Evolutionary conservation across 2,329 filamentous ascomycete genomes (phyloP).

Genomic region (Alternaria angustiovoidea): DNA sequence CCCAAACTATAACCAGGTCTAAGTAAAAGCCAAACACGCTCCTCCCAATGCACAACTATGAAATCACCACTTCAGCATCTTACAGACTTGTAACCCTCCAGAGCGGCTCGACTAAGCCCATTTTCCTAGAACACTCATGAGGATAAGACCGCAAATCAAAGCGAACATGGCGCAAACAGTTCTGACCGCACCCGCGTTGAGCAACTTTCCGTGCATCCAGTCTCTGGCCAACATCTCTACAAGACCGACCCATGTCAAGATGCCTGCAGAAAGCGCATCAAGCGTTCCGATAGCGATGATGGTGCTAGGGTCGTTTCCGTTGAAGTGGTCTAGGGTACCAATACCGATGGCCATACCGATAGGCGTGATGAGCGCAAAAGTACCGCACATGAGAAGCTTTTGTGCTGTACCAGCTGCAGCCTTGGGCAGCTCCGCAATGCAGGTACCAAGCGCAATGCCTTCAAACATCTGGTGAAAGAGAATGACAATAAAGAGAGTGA

Average conservation of each 20-base stretch:
- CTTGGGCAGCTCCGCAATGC: conserved; percentile 68
- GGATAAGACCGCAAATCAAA: conserved; percentile 67
- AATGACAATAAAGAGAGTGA: conserved; percentile 68
- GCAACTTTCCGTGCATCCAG: conserved; percentile 67
- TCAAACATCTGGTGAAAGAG: conserved; percentile 83
- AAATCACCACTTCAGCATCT: conserved; percentile 7
- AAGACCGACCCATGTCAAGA: conserved; percentile 79
- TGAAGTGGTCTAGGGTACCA: conserved; percentile 73
- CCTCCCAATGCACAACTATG: conserved; percentile 7
- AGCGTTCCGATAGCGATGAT: conserved; percentile 76
- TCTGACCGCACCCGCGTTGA: conserved; percentile 59
- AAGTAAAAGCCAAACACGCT: background rate
- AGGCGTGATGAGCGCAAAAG: conserved; percentile 76
- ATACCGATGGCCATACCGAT: conserved; percentile 83
- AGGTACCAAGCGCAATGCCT: conserved; percentile 75
- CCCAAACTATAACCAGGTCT: background rate
- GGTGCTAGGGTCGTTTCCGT: conserved; percentile 74
- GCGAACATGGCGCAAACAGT: conserved; percentile 62
- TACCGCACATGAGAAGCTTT: conserved; percentile 68
- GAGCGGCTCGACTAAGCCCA: conserved; percentile 64
- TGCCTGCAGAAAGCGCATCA: conserved; percentile 76
- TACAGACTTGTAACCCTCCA: background rate
- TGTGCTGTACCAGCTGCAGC: conserved; percentile 47
- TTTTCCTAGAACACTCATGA: conserved; percentile 78
- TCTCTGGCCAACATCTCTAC: conserved; percentile 83